Base-by-base conservation (phyloP, 163 green algal genomes). In the Volvox carteri region DNA sequence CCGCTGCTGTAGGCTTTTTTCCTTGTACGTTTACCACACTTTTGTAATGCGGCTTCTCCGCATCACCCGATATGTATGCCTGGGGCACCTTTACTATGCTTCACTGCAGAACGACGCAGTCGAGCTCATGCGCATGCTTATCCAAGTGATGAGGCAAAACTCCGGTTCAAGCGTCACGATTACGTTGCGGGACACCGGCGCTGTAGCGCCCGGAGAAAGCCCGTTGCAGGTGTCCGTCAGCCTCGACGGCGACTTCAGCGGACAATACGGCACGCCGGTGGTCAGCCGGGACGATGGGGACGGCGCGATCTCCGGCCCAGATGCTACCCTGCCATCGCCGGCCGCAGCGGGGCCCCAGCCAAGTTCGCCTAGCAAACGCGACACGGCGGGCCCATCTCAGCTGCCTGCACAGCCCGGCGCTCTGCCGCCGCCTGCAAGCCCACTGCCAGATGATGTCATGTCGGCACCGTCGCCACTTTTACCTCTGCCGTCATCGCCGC, bases 91-190 rank as follows among this genome's bases (percentile, higher is more conserved):
- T n/a, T n/a, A n/a, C n/a, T n/a, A n/a, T n/a, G n/a, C n/a, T n/a
- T n/a, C n/a, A n/a, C 41, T 52, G 0, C 54, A 87, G 81, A 44
- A 72, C 67, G 67, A 87, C 81, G 58, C 81, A 5, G 18, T 80
- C 33, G 81, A 28, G 7, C 81, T 87, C 16, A 30, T 87, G 33
- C 33, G 48, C 33, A 23, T 80, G 48, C 67, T 87, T 2, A 46
- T 87, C 11, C 23, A 56, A 56, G 65, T 87, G 67, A 41, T 87
- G 81, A 33, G 30, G 4, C 37, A 62, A 19, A 14, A 80, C 35
- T 65, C 81, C 9, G 81, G 81, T 12, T 60, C 46, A 21, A 80
- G 21, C 48, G 33, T 87, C 35, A 80, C 81, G 2, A 65, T 87
- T 1, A 87, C 65, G 2, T 65, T 87, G 6, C 81, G 42, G 1